Evolutionary conservation across 768 basidiomycete genomes (phyloP).

Genomic region (Hysterangium stoloniferum): DNA sequence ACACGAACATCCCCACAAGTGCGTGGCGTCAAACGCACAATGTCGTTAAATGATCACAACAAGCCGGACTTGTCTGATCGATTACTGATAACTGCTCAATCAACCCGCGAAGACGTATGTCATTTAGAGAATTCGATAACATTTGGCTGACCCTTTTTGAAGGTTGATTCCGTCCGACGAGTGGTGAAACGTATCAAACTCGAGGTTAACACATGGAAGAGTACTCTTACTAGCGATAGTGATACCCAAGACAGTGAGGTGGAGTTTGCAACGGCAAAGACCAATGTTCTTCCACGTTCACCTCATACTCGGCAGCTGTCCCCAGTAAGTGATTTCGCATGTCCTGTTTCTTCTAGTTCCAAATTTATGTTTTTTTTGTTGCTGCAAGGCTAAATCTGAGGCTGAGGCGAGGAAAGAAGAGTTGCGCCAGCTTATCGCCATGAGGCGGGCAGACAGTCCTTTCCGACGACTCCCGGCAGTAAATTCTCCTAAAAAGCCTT

Average conservation of each 20-base stretch:
- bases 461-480: constrained; percentile 7
- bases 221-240: constrained; percentile 6
- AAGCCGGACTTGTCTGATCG: constrained; percentile 36
- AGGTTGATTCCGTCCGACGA: constrained; percentile 68
- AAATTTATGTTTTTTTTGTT: no score
- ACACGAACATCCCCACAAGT: constrained; percentile 50
- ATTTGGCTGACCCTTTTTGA: not conserved
- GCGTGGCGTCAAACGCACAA: constrained; percentile 29
- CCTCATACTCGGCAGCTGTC: constrained; percentile 26
- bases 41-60: constrained; percentile 19
- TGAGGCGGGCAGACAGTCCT: constrained; percentile 43
- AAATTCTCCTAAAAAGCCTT: constrained; percentile 21
- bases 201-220: constrained; percentile 33
- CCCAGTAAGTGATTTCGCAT: no score
- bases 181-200: constrained; percentile 69
- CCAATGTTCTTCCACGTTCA: constrained; percentile 22
- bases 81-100: constrained; percentile 40
- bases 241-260: not conserved
- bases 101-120: constrained; percentile 58
- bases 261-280: constrained; percentile 1
- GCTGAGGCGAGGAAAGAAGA: constrained; percentile 77
- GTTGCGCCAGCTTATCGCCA: constrained; percentile 67
- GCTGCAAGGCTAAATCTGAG: constrained; percentile 56
- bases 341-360: no score
- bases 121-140: not conserved